Evolutionary conservation across 768 basidiomycete genomes (phyloP).

Genomic region (Russula foetens): DNA sequence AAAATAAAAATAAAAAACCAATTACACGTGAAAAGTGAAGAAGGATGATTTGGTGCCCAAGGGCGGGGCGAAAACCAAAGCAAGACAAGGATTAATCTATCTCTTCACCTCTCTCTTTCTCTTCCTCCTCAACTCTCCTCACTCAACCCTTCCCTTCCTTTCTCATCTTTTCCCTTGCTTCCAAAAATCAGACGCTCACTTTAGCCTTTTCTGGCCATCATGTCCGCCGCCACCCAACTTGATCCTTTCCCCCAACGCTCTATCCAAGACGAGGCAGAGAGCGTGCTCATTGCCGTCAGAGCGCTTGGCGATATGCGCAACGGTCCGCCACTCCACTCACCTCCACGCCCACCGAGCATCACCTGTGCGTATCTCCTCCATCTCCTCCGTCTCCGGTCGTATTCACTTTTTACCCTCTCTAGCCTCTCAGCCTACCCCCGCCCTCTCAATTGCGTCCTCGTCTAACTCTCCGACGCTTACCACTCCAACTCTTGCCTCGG

Average conservation of each 20-base stretch:
- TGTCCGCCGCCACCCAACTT: constrained; percentile 9
- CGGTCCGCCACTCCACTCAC: not conserved
- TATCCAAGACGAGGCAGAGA: constrained; percentile 58
- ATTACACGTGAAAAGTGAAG: constrained; percentile 12
- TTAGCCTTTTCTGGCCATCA: constrained; percentile 1
- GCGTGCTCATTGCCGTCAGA: constrained; percentile 67
- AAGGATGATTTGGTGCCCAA: no score
- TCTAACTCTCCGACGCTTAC: constrained; percentile 28
- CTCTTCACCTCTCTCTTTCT: not conserved
- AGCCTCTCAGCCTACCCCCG: constrained; percentile 31
- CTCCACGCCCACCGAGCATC: constrained; percentile 18
- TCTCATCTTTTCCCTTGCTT: not conserved
- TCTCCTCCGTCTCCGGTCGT: not conserved
- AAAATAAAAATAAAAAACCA: not conserved
- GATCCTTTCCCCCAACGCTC: constrained; percentile 6
- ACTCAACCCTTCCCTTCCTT: not conserved
- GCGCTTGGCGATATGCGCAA: constrained; percentile 71
- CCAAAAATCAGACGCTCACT: not conserved
- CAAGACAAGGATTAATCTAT: no score
- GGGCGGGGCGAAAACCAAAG: no score
- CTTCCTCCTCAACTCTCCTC: no score
- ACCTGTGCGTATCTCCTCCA: constrained; percentile 22
- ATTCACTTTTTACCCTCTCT: not conserved
- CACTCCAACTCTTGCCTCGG: constrained; percentile 21
- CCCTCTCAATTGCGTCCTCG: constrained; percentile 27